Evolutionary conservation across 805 yeast genomes (phyloP).

Genomic region (Priceomyces carsonii): DNA sequence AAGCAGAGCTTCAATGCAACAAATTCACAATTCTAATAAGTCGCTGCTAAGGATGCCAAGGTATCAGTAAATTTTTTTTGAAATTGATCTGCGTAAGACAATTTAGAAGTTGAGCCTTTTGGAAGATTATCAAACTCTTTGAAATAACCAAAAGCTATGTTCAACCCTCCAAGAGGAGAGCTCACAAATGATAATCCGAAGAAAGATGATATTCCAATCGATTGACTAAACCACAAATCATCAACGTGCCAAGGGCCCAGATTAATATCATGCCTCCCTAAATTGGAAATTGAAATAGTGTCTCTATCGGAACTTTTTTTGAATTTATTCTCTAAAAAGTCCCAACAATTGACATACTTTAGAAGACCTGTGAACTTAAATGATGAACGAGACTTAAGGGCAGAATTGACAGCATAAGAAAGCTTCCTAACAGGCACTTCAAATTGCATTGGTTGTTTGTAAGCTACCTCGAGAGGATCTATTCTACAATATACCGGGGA

Average conservation of each 20-base stretch:
- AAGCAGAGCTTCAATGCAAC: too few species aligned
- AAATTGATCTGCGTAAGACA: too few species aligned
- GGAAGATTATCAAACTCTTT: constrained; percentile 4
- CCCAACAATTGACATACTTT: constrained; percentile 10
- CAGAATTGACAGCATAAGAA: too few species aligned
- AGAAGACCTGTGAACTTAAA: constrained; percentile 15
- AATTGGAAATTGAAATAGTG: constrained; percentile 20
- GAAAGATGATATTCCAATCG: neutral
- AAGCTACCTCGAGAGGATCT: neutral
- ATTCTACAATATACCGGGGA: neutral
- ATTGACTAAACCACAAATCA: constrained; percentile 1
- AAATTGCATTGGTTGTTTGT: too few species aligned
- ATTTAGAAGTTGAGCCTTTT: too few species aligned
- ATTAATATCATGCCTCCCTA: constrained; percentile 12
- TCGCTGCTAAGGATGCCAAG: too few species aligned
- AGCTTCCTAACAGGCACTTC: too few species aligned
- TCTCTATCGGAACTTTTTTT: constrained; percentile 10
- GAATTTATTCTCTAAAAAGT: constrained; percentile 8
- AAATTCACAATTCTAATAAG: too few species aligned
- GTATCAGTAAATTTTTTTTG: too few species aligned
- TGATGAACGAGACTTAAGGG: constrained; percentile 8
- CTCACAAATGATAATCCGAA: constrained; percentile 4
- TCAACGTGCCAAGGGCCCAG: neutral
- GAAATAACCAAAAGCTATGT: constrained; percentile 1
- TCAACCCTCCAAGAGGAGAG: neutral